Evolutionary conservation across 2,329 filamentous ascomycete species (phyloP).

Genomic region (Neofusicoccum umdonicola): DNA sequence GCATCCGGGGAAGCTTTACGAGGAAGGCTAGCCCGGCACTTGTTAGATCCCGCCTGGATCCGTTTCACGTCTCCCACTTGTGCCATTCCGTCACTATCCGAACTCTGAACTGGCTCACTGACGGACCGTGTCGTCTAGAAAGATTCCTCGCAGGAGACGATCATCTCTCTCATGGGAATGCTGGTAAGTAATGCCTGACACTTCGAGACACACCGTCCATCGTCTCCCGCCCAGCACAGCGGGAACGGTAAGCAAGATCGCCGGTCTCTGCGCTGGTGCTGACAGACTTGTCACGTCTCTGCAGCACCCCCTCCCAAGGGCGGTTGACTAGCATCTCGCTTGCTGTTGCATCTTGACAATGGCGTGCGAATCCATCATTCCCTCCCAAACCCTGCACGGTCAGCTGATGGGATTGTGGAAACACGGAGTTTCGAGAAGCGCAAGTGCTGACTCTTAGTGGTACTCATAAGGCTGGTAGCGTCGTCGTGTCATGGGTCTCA

Average conservation of each 20-base stretch:
- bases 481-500: conserved; percentile 75
- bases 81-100: neutral
- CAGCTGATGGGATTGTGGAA: conserved; percentile 10
- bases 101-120: neutral
- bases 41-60: conserved; percentile 5
- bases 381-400: neutral
- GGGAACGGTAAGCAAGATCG: neutral
- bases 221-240: neutral
- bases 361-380: neutral
- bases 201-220: neutral
- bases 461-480: conserved; percentile 60
- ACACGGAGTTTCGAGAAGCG: conserved; percentile 8
- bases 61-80: conserved; percentile 1
- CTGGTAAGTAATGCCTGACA: conserved; percentile 49
- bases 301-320: neutral
- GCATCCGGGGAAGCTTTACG: conserved; percentile 19
- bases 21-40: neutral
- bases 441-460: conserved; percentile 11
- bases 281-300: neutral
- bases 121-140: conserved; percentile 47
- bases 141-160: conserved; percentile 92
- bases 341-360: neutral
- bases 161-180: conserved; percentile 86
- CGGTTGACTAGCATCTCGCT: neutral
- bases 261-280: neutral